Percentiles rank a stretch among this genome's conserved stretches.
Conservation (phyloP, 2,329 filamentous ascomycete genomes). For the Exophiala bonariae region DNA sequence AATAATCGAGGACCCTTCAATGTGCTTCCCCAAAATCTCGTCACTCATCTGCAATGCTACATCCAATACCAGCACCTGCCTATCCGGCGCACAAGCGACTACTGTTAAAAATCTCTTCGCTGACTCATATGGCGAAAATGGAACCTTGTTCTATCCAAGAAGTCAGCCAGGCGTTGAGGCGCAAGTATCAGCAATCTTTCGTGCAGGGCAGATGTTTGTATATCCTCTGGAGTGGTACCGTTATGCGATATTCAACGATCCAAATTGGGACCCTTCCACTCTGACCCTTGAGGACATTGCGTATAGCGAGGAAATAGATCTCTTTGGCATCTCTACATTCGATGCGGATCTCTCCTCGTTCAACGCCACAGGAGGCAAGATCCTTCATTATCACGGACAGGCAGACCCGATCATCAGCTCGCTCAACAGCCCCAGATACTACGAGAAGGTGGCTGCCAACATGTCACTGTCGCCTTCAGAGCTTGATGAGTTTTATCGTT, state of each 20-base stretch:
- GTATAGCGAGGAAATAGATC: conserved; percentile 35
- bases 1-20: too few relatives aligned
- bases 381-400: conserved; percentile 44
- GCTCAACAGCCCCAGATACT: conserved; percentile 53
- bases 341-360: too few relatives aligned
- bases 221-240: conserved; percentile 44
- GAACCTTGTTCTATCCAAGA: too few relatives aligned
- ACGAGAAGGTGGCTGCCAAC: conserved; percentile 43
- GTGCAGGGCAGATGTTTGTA: too few relatives aligned
- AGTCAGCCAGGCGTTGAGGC: too few relatives aligned
- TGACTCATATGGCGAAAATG: too few relatives aligned
- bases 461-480: conserved; percentile 36
- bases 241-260: conserved; percentile 44
- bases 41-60: too few relatives aligned
- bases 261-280: conserved; percentile 37
- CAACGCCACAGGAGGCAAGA: conserved; percentile 36
- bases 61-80: too few relatives aligned
- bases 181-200: too few relatives aligned
- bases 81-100: too few relatives aligned
- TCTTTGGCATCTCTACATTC: conserved; percentile 29
- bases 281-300: conserved; percentile 41
- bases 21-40: too few relatives aligned
- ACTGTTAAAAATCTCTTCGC: too few relatives aligned
- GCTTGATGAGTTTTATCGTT: conserved; percentile 45
- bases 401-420: conserved; percentile 53